Percentiles rank a stretch among this genome's conserved stretches.
Conservation (phyloP, 768 basidiomycete genomes). For the Boletus pseudo-olivaceus region DNA sequence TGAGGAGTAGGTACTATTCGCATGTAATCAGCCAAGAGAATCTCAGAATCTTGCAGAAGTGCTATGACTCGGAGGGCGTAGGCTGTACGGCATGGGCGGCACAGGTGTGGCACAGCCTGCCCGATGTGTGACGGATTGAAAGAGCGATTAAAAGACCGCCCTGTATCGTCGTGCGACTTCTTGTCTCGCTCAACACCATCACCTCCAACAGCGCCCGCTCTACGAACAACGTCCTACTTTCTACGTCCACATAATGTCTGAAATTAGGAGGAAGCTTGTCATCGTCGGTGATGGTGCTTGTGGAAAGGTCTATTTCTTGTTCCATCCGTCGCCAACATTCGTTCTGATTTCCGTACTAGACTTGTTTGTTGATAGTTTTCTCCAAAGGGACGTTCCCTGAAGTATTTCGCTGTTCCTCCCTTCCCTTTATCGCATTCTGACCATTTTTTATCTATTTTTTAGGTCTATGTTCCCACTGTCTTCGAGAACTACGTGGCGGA, state of each 20-base stretch:
- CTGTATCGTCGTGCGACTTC: constrained; percentile 36
- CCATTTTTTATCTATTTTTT: not conserved
- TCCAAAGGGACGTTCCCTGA: constrained; percentile 96
- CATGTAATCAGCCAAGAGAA: not conserved
- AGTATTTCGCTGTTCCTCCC: constrained; percentile 40
- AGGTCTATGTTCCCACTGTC: constrained; percentile 99
- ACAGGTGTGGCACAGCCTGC: constrained; percentile 32
- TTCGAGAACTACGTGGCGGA: constrained; percentile 99
- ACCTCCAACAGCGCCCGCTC: constrained; percentile 35
- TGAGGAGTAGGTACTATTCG: not conserved
- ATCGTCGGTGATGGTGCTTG: constrained; percentile 99
- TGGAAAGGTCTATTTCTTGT: constrained; percentile 64
- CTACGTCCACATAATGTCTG: constrained; percentile 67
- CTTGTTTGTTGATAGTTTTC: constrained; percentile 93
- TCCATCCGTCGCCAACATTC: constrained; percentile 4
- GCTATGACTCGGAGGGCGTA: no score
- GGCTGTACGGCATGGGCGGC: constrained; percentile 23
- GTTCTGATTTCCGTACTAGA: constrained; percentile 43
- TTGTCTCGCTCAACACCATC: constrained; percentile 39
- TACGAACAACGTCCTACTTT: constrained; percentile 29
- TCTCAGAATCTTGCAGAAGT: not conserved
- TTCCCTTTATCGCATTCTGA: not conserved
- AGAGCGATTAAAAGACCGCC: constrained; percentile 34
- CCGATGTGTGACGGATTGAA: constrained; percentile 25
- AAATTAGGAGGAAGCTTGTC: constrained; percentile 98